Base-by-base conservation (phyloP, 768 basidiomycete genomes). In the Calocybe cyanea region DNA sequence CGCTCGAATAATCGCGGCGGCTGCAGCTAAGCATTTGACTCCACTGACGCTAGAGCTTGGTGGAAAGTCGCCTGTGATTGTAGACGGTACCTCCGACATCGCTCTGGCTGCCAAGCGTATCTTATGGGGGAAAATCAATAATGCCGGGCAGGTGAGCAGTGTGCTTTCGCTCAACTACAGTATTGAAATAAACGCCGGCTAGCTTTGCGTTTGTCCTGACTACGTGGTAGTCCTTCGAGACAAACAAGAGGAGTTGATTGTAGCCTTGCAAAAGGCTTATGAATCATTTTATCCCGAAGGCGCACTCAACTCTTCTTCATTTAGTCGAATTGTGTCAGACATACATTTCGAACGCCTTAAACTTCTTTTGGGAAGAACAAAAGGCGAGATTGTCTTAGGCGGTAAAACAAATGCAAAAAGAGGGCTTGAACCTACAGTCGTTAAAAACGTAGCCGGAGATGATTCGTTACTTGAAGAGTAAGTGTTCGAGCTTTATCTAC, bases 381-480 rank as follows among this genome's bases (percentile, higher is more conserved):
- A 75, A 34, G 87, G 85, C 0, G 61, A 70, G 31, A 61, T 83
- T 34, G 76, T 81, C 1, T 32, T 77, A 2, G 84, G 85, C 2
- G 77, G 77, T 10, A 47, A 68, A 50, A 52, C 57, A n/a, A 64
- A 75, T 23, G 66, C 65, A 3, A 71, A 63, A 35, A 63, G 63
- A 24, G 75, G 70, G 18, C 70, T 90, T 5, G 79, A 80, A 45
- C 76, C 81, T 0, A 86, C 80, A 0, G 57, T 89, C 11, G 69
- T 90, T 1, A 72, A 65, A 38, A 68, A 80, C 45, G 78, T 85
- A 10, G 52, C 63, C 23, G 65, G 53, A 0, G 73, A 66, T 3
- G 88, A 91, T 64, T 60, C 76, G 0, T 58, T 88, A 23, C 65
- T 90, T 61, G 73, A 79, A 52, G 78, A 77, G 80, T 83, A 47